Base-by-base conservation (phyloP, 129 eudicot species). In the Saposhnikovia divaricata region DNA sequence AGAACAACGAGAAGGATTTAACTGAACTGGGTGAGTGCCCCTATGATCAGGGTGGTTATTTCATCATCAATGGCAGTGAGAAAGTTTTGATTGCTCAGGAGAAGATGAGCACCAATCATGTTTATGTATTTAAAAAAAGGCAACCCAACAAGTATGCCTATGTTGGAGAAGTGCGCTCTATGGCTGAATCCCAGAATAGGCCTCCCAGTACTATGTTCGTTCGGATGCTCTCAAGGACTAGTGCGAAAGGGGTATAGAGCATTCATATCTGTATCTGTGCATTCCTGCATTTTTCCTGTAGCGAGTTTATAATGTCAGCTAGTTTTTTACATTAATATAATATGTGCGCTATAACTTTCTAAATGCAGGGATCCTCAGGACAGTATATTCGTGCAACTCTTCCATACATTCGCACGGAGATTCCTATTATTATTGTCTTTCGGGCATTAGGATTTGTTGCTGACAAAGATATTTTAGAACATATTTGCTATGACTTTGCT, bases 11-110 rank as follows among this genome's bases (percentile, higher is more conserved):
- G 86, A 92, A 92, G 88, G 98, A 95, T 80, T 85, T 95, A 80
- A 92, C 97, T 0, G 98, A 95, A 85, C 94, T 95, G 61, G 97
- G 97, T 75, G 98, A 95, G 84, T 95, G 98, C 72, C 98, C 98
- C 0, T 86, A 85, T 83, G 98, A 95, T 87, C 98, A 95, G 79
- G 98, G 98, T 83, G 98, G 98, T 69, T 95, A 95, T 84, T 95
- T 95, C 83, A 95, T 95, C n/a, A 89, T 95, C 76, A 95, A 92
- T 79, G 98, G 98, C 25, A 95, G 97, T 86, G 98, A 95, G 77
- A 95, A 92, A 79, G 98, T 92, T 40, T 83, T 95, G 18, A 92
- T 95, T 80, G 98, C 97, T 85, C 98, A 95, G 84, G 98, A 95
- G 84, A 95, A 90, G 81, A 92, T 95, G 97, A 92, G 97, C 87